Evolutionary conservation across 2,329 filamentous ascomycete species (phyloP).

Genomic region (Colletotrichum incanum): DNA sequence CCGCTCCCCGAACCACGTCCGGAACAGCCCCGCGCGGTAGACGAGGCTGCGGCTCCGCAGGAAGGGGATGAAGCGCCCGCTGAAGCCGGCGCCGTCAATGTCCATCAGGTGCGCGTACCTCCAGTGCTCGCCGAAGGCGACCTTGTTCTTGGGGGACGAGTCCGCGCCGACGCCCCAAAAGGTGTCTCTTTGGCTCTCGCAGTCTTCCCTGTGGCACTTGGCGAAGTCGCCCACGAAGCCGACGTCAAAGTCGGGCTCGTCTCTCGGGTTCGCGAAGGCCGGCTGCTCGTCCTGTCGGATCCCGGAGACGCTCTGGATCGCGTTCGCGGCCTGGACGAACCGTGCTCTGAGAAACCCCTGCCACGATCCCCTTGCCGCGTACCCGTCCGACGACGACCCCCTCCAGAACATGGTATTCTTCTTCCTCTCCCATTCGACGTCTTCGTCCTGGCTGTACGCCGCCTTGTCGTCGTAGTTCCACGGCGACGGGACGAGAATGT

Average conservation of each 20-base stretch:
- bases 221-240: constrained; percentile 57
- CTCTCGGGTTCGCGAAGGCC: constrained; percentile 1
- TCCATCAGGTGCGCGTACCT: constrained; percentile 70
- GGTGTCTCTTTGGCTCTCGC: constrained; percentile 49
- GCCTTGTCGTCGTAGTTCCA: constrained; percentile 56
- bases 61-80: constrained; percentile 66
- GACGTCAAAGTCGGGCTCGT: constrained; percentile 48
- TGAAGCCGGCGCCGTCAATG: constrained; percentile 70
- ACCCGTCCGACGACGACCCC: constrained; percentile 67
- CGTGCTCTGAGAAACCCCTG: constrained; percentile 72
- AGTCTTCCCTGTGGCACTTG: constrained; percentile 54
- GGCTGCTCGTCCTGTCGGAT: constrained; percentile 28
- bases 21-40: constrained; percentile 73
- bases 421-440: constrained; percentile 64
- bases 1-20: constrained; percentile 76
- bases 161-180: constrained; percentile 50
- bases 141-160: constrained; percentile 42
- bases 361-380: constrained; percentile 68
- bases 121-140: constrained; percentile 56
- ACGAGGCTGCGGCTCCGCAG: constrained; percentile 66
- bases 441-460: constrained; percentile 56
- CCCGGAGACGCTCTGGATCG: constrained; percentile 32
- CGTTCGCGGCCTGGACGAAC: constrained; percentile 69
- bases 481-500: constrained; percentile 61
- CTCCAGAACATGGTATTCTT: constrained; percentile 68